Percentiles rank a stretch among this genome's conserved stretches.
Evolutionary conservation across 805 yeast genomes (phyloP).

Genomic region (Candida morakotiae): DNA sequence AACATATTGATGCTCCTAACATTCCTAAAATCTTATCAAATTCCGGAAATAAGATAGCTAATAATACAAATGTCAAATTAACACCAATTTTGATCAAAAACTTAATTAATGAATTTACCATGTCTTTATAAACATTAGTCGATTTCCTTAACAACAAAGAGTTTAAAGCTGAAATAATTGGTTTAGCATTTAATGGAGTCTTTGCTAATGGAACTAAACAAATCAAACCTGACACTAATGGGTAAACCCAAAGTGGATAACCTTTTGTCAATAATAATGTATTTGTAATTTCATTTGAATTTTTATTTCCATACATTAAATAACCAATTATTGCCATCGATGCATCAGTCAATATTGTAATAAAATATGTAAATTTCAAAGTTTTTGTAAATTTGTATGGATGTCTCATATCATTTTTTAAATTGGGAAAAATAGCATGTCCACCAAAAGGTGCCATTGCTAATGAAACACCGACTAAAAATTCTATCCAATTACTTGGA

Average conservation of each 20-base stretch:
- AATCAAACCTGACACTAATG: slow-evolving; percentile 59
- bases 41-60: slow-evolving; percentile 67
- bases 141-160: slow-evolving; percentile 27
- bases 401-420: slow-evolving; percentile 70
- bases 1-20: slow-evolving; percentile 77
- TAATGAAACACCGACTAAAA: slow-evolving; percentile 60
- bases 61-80: slow-evolving; percentile 52
- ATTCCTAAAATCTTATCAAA: slow-evolving; percentile 81
- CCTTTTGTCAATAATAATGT: slow-evolving; percentile 43
- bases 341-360: slow-evolving; percentile 57
- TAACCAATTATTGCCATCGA: slow-evolving; percentile 66
- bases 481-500: slow-evolving; percentile 52
- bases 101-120: slow-evolving; percentile 8
- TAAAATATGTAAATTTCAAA: slow-evolving; percentile 53
- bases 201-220: slow-evolving; percentile 84
- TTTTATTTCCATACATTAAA: slow-evolving; percentile 50
- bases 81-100: slow-evolving; percentile 35
- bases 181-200: slow-evolving; percentile 78
- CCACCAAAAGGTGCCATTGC: slow-evolving; percentile 82
- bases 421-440: slow-evolving; percentile 77
- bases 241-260: slow-evolving; percentile 45
- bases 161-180: slow-evolving; percentile 71
- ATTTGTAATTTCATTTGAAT: slow-evolving; percentile 51
- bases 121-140: slow-evolving; percentile 8
- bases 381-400: slow-evolving; percentile 56